A percentile compares a stretch with the other conserved stretches of the same genome.
Conservation (phyloP, 192 early-diverging fungal genomes). For the Backusella macrospora region DNA sequence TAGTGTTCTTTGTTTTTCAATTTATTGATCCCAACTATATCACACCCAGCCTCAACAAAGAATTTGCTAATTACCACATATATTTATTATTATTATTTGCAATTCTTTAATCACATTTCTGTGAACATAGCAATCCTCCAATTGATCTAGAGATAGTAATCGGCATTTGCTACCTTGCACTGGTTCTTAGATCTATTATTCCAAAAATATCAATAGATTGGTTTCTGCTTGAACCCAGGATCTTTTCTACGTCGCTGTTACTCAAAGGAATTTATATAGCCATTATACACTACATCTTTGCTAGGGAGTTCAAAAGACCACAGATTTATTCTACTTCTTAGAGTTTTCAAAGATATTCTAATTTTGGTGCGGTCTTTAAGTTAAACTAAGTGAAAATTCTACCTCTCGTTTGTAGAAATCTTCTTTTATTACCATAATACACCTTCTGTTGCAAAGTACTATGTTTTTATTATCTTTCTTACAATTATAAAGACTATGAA, state of each 20-base stretch:
- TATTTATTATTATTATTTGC: background rate
- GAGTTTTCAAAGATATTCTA: background rate
- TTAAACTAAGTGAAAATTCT: background rate
- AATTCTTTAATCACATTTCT: background rate
- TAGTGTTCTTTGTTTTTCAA: too few relatives aligned
- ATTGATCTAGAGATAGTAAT: background rate
- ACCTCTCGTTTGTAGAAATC: background rate
- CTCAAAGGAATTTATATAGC: background rate
- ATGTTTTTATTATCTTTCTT: conserved; percentile 4
- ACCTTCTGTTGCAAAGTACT: background rate
- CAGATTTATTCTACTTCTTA: background rate
- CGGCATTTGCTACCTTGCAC: background rate
- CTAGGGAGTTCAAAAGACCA: background rate
- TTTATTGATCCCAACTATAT: too few relatives aligned
- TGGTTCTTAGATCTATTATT: background rate
- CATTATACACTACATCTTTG: background rate
- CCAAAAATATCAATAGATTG: background rate
- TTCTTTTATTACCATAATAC: background rate
- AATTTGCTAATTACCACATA: too few relatives aligned
- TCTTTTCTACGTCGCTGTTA: background rate
- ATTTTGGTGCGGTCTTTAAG: background rate
- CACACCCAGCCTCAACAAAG: too few relatives aligned
- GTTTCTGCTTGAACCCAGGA: background rate
- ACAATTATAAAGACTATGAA: background rate
- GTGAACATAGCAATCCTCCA: background rate